Base-by-base conservation (phyloP, 805 yeast genomes). In the Ogataea trehaloabstinens region DNA sequence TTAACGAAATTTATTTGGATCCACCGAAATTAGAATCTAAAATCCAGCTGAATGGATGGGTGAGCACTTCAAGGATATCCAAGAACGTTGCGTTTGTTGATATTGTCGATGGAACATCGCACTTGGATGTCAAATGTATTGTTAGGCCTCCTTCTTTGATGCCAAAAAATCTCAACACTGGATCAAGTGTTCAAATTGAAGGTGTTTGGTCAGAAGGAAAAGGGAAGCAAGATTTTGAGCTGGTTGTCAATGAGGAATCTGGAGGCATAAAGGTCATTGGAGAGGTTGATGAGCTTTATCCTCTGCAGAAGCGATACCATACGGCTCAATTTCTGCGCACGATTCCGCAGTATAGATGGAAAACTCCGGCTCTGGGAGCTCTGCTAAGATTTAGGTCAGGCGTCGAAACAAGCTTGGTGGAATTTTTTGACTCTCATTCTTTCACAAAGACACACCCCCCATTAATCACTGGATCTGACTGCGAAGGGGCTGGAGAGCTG, bases 401-500 rank as follows among this genome's bases (percentile, higher is more conserved):
- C 32, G 67, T 85, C 1, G 88, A 87, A 48, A 47, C 64, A 2
- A 59, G 67, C 21, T 50, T 89, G 6, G 62, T 70, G 28, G 65
- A 65, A 3, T 86, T 76, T 50, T 86, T 87, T 58, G 63, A 68
- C 15, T 39, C 54, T 0, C 51, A 71, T 15, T 73, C 73, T 11
- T 88, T 86, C 48, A 63, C 71, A 11, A 90, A 87, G 64, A 88
- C 86, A 0, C 70, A 80, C 19, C 95, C 98, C 3, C 99, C 99
- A 6, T 52, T 91, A 10, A 64, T 91, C 17, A 93, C 99, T 0
- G 70, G 86, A 8, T 78, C 95, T 1, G 99, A 93, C 59, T 91
- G 98, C 58, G 99, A 93, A 64, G 98, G 99, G 13, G 97, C 95
- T 3, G 98, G 98, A 4, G 98, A 93, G 56, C 76, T 85, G 45